Conservation (phyloP, 202 grass and related monocot species). For the Panicum hallii region DNA sequence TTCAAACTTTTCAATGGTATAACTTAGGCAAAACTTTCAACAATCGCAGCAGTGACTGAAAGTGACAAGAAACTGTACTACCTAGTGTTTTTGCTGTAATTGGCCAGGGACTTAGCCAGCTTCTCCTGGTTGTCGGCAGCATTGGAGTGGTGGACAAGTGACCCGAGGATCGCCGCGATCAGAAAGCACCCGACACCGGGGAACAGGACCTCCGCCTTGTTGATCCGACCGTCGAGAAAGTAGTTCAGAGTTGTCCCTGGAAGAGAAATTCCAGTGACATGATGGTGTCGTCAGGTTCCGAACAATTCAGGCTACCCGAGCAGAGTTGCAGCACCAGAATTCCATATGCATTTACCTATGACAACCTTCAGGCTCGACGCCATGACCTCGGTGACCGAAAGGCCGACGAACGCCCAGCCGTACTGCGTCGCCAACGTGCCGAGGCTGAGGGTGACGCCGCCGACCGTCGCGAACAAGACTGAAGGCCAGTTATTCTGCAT, state of each 20-base stretch:
- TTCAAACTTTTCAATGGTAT: too few relatives aligned
- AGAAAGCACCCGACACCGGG: conserved; percentile 89
- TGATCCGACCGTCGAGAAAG: conserved; percentile 85
- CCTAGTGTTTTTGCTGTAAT: conserved; percentile 45
- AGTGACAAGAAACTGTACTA: conserved; percentile 12
- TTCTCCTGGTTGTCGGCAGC: conserved; percentile 87
- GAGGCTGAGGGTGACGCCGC: conserved; percentile 80
- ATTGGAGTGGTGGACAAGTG: conserved; percentile 89
- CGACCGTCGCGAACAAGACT: conserved; percentile 75
- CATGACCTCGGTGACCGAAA: conserved; percentile 93
- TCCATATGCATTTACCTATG: conserved; percentile 60
- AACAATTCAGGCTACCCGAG: background rate
- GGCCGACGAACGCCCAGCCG: conserved; percentile 85
- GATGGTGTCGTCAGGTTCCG: background rate
- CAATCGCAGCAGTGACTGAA: background rate
- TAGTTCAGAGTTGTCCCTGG: conserved; percentile 93
- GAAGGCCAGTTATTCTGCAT: conserved; percentile 83
- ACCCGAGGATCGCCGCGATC: conserved; percentile 85
- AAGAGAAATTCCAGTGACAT: background rate
- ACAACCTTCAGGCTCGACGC: conserved; percentile 89
- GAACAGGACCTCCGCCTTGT: conserved; percentile 91
- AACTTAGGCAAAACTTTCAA: too few relatives aligned
- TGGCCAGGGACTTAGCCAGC: conserved; percentile 49
- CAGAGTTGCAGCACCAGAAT: too few relatives aligned
- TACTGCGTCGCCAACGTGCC: conserved; percentile 93